Evolutionary conservation across 495 filamentous ascomycete species (phyloP).

Genomic region (Cenococcum geophilum): DNA sequence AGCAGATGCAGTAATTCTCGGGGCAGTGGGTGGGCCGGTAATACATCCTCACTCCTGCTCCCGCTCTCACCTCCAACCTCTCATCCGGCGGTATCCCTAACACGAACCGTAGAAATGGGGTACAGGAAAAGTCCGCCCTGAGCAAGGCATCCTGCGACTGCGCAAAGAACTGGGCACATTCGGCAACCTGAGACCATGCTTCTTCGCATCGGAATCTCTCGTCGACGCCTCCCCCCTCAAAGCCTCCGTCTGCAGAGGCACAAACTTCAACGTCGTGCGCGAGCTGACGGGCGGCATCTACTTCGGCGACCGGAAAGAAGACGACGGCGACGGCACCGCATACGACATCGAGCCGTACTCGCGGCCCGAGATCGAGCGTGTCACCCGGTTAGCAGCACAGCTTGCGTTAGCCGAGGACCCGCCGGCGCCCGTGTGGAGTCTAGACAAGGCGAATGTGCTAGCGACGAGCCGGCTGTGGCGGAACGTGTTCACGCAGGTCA

Average conservation of each 20-base stretch:
- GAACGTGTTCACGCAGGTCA: slow-evolving; percentile 75
- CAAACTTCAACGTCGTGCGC: slow-evolving; percentile 90
- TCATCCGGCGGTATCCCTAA: slow-evolving; percentile 3
- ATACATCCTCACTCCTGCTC: background rate
- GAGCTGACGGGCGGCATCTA: slow-evolving; percentile 96
- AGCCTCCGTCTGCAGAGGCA: slow-evolving; percentile 75
- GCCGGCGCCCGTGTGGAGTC: slow-evolving; percentile 73
- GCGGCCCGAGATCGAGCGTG: slow-evolving; percentile 79
- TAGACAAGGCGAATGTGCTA: slow-evolving; percentile 98
- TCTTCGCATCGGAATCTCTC: slow-evolving; percentile 86
- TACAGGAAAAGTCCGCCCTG: slow-evolving; percentile 78
- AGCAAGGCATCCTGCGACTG: slow-evolving; percentile 88
- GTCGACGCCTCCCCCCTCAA: slow-evolving; percentile 86
- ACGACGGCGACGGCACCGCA: slow-evolving; percentile 71
- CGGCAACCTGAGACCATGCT: slow-evolving; percentile 96
- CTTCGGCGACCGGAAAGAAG: slow-evolving; percentile 89
- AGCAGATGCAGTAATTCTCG: slow-evolving; percentile 87
- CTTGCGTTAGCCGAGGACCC: slow-evolving; percentile 76
- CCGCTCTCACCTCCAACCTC: background rate
- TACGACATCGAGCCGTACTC: slow-evolving; percentile 89
- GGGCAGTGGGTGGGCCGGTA: slow-evolving; percentile 91
- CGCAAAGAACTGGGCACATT: slow-evolving; percentile 93
- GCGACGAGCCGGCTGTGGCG: slow-evolving; percentile 88
- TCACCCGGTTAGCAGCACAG: slow-evolving; percentile 75
- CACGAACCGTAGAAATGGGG: slow-evolving; percentile 68